These are phyloP conservation scores for Daedaleopsis sinensis DNA, from an alignment of 768 basidiomycete genomes.

Conservation along the genomic window DNA sequence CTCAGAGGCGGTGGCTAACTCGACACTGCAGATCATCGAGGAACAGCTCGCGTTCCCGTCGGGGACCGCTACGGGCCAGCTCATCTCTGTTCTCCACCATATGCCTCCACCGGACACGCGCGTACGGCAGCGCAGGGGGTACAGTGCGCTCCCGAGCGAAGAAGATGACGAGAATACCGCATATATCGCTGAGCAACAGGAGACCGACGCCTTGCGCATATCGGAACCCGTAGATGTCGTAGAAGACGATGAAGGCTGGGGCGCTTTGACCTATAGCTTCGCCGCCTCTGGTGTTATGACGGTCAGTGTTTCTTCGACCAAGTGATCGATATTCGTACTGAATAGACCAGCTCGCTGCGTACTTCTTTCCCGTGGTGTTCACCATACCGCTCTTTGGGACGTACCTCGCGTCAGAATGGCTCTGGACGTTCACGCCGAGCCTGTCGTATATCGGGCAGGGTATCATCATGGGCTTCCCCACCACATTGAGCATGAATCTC, in stretches of 20 bases:
- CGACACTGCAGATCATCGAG: slow-evolving; percentile 71
- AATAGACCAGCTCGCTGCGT: slow-evolving; percentile 67
- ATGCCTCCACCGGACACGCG: slow-evolving; percentile 66
- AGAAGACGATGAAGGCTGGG: slow-evolving; percentile 72
- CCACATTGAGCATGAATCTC: slow-evolving; percentile 90
- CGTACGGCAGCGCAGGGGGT: slow-evolving; percentile 59
- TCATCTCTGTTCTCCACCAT: slow-evolving; percentile 88
- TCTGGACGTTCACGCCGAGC: slow-evolving; percentile 93
- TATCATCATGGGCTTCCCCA: slow-evolving; percentile 98
- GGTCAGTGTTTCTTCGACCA: slow-evolving; percentile 43
- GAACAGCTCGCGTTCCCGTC: slow-evolving; percentile 94
- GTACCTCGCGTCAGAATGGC: slow-evolving; percentile 83
- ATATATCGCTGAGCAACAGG: slow-evolving; percentile 4
- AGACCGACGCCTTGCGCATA: slow-evolving; percentile 23
- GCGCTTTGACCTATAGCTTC: slow-evolving; percentile 78
- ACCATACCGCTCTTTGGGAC: slow-evolving; percentile 84
- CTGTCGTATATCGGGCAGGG: slow-evolving; percentile 94
- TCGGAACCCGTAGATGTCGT: slow-evolving; percentile 29
- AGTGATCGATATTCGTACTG: not conserved
- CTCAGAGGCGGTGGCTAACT: too few relatives aligned
- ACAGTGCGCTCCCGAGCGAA: slow-evolving; percentile 45
- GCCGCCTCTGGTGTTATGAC: slow-evolving; percentile 73
- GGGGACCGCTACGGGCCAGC: slow-evolving; percentile 94
- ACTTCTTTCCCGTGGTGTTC: slow-evolving; percentile 89
- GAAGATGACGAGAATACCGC: slow-evolving; percentile 38